phyloP scores from a whole-genome alignment of 345 rosid genomes.

The Raphanus sativus region DNA sequence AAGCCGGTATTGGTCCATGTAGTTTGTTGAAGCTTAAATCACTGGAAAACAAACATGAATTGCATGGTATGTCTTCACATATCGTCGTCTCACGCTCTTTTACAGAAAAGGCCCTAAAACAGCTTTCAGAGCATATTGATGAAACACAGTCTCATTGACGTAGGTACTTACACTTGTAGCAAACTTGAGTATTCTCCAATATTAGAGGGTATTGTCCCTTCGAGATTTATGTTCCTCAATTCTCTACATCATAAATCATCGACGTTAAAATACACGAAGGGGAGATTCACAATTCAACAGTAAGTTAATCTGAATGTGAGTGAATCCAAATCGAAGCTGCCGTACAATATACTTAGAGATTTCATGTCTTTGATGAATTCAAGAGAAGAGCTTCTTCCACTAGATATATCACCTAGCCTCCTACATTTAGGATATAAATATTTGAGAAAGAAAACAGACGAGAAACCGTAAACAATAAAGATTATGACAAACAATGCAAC shows the following conservation, averaged over 20 bases:
- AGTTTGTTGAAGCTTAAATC: slow-evolving; percentile 44
- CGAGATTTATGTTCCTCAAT: slow-evolving; percentile 52
- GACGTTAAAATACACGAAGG: slow-evolving; percentile 7
- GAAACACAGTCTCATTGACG: background rate
- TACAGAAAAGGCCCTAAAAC: background rate
- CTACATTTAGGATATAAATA: slow-evolving; percentile 35
- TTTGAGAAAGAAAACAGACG: background rate
- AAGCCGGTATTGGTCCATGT: slow-evolving; percentile 32
- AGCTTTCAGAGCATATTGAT: background rate
- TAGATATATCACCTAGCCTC: slow-evolving; percentile 63
- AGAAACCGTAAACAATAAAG: background rate
- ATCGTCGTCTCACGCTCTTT: slow-evolving; percentile 13
- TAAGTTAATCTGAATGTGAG: background rate
- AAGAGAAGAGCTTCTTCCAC: slow-evolving; percentile 42
- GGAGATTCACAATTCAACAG: background rate
- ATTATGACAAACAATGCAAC: slow-evolving; percentile 12
- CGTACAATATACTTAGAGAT: slow-evolving; percentile 52
- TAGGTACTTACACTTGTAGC: slow-evolving; percentile 54
- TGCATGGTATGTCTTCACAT: background rate
- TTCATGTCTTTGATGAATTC: background rate
- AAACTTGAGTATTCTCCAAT: slow-evolving; percentile 52
- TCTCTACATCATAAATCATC: slow-evolving; percentile 39
- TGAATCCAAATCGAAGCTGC: background rate
- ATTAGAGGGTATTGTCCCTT: slow-evolving; percentile 55
- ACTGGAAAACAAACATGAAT: slow-evolving; percentile 24